Conservation (phyloP, 2,329 filamentous ascomycete species). For the Fusarium aywerte region DNA sequence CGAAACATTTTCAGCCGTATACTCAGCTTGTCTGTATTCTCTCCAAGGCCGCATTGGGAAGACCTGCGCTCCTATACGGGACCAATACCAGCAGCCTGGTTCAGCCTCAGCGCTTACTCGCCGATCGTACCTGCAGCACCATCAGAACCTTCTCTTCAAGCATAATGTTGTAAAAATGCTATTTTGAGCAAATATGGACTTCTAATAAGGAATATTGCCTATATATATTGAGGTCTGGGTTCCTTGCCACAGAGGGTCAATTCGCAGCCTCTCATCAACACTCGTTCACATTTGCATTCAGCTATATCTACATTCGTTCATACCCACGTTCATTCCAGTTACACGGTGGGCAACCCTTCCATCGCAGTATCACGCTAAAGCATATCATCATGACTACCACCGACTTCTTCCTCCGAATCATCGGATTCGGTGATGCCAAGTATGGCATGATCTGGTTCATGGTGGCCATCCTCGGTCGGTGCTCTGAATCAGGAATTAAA, state of each 20-base stretch:
- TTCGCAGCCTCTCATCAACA: too few relatives aligned
- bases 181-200: not conserved
- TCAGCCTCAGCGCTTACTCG: constrained; percentile 1
- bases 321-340: not conserved
- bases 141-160: not conserved
- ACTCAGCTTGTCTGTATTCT: not conserved
- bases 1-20: not conserved
- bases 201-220: too few relatives aligned
- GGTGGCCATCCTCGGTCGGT: not conserved
- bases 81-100: not conserved
- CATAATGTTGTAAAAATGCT: not conserved
- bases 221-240: not conserved
- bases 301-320: not conserved
- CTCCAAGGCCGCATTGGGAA: not conserved
- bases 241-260: fast-evolving
- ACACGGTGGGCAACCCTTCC: too few relatives aligned
- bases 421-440: not conserved
- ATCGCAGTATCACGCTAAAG: not conserved
- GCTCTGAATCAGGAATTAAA: not conserved
- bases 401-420: not conserved
- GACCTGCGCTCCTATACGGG: not conserved
- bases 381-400: not conserved
- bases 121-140: not conserved
- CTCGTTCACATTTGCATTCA: not conserved
- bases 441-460: not conserved